A percentile compares a stretch with the other conserved stretches of the same genome.
These are phyloP conservation scores for Lepraria neglecta DNA, from an alignment of 495 filamentous ascomycete species.

Conservation along the genomic window DNA sequence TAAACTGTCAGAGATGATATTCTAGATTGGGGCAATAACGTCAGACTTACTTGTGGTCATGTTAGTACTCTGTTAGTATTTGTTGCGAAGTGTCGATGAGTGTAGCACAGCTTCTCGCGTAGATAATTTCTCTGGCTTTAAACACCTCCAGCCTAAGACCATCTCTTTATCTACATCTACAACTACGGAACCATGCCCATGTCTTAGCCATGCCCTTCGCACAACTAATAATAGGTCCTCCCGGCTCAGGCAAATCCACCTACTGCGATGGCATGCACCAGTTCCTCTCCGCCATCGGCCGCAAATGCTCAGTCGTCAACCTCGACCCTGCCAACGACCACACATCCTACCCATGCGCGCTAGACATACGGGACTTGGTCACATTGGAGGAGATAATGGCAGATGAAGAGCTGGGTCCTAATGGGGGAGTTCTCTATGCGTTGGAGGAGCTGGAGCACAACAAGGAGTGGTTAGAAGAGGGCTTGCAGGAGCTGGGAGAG, in stretches of 20 bases:
- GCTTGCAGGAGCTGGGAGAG: slow-evolving; percentile 68
- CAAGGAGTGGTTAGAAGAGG: slow-evolving; percentile 79
- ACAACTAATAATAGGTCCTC: slow-evolving; percentile 85
- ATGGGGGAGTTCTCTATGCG: slow-evolving; percentile 86
- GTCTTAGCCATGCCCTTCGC: slow-evolving; percentile 50
- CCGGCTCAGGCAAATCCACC: slow-evolving; percentile 91
- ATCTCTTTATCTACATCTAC: background rate
- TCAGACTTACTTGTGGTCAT: slow-evolving; percentile 14
- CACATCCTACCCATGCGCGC: slow-evolving; percentile 65
- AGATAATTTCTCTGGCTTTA: too few relatives aligned
- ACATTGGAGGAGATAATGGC: slow-evolving; percentile 91
- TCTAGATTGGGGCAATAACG: background rate
- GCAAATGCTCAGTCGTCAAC: slow-evolving; percentile 91
- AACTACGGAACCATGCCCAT: background rate
- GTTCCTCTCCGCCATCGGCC: slow-evolving; percentile 88
- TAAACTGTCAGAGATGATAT: background rate
- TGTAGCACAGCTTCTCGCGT: slow-evolving; percentile 39
- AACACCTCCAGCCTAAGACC: too few relatives aligned
- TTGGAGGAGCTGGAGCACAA: slow-evolving; percentile 93
- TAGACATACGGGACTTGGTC: slow-evolving; percentile 85
- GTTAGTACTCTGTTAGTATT: background rate
- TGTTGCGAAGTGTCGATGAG: background rate
- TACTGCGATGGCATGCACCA: slow-evolving; percentile 99
- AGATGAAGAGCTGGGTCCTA: slow-evolving; percentile 85
- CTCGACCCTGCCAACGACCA: slow-evolving; percentile 94